phyloP scores from a whole-genome alignment of 139 green algal species.

The Ettlia oleoabundans region DNA sequence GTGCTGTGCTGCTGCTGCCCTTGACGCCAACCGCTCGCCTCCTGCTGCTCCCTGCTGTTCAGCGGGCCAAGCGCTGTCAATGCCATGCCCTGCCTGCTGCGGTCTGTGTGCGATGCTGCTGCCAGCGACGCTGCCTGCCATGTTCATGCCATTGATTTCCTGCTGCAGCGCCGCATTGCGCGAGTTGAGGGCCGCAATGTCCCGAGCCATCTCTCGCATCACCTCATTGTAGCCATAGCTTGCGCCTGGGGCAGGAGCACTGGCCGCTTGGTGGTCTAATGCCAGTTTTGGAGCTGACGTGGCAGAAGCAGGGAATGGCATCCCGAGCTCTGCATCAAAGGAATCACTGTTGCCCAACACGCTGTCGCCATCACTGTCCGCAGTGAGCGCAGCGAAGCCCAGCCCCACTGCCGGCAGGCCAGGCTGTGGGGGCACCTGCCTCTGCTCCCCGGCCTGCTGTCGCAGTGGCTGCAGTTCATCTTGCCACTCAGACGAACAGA shows the following conservation, averaged over 20 bases:
- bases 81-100: neutral
- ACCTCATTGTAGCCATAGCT: neutral
- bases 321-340: neutral
- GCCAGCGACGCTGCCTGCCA: neutral
- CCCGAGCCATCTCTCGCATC: neutral
- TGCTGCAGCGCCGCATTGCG: conserved; percentile 29
- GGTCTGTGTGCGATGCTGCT: neutral
- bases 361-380: neutral
- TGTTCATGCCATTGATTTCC: conserved; percentile 12
- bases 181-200: neutral
- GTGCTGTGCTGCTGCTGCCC: conserved; percentile 11
- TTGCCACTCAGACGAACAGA: too few relatives aligned
- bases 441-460: neutral
- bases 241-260: neutral
- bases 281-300: too few relatives aligned
- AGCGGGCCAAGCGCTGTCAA: neutral
- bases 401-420: neutral
- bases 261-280: too few relatives aligned
- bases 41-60: too few relatives aligned
- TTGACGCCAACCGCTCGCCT: too few relatives aligned
- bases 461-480: neutral
- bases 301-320: neutral
- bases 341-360: neutral
- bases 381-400: too few relatives aligned
- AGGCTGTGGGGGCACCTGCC: neutral